Evolutionary conservation across 2,329 filamentous ascomycete species (phyloP).

Genomic region (Rhexocercosporidium sp.): DNA sequence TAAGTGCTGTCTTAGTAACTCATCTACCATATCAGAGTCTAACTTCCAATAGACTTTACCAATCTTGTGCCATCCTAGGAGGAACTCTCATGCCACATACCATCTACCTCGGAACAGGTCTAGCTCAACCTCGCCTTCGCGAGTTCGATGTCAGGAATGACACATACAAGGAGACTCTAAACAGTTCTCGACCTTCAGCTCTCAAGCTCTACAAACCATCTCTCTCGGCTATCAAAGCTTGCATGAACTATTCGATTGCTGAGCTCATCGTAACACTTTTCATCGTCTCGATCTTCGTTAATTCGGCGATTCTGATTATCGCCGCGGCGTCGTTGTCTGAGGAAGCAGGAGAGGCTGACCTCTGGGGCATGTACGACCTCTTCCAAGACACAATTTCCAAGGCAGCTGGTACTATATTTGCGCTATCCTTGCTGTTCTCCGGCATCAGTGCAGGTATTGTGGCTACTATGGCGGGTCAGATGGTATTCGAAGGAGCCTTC

Average conservation of each 20-base stretch:
- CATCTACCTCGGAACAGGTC: conserved; percentile 70
- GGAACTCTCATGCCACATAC: conserved; percentile 76
- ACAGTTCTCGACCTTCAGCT: conserved; percentile 34
- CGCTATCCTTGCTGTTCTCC: conserved; percentile 77
- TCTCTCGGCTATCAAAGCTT: conserved; percentile 70
- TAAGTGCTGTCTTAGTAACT: conserved; percentile 34
- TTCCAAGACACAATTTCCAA: conserved; percentile 65
- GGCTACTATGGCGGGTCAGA: conserved; percentile 86
- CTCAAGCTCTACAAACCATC: conserved; percentile 72
- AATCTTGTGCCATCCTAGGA: conserved; percentile 76
- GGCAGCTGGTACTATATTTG: conserved; percentile 79
- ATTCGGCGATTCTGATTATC: conserved; percentile 80
- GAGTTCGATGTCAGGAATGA: conserved; percentile 65
- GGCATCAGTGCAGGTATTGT: conserved; percentile 83
- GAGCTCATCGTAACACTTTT: conserved; percentile 76
- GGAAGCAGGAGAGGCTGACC: conserved; percentile 70
- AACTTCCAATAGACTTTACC: conserved; percentile 54
- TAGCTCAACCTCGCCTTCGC: conserved; percentile 68
- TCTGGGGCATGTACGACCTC: conserved; percentile 84
- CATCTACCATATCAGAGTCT: conserved; percentile 18
- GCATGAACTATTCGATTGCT: conserved; percentile 72
- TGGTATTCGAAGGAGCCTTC: conserved; percentile 82
- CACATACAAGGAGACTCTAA: conserved; percentile 46
- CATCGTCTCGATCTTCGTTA: conserved; percentile 82
- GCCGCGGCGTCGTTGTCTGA: conserved; percentile 76